A percentile compares a stretch with the other conserved stretches of the same genome.
These are phyloP conservation scores for Pythium scleroteichum DNA, from an alignment of 352 stramenopile genomes.

Conservation along the genomic window DNA sequence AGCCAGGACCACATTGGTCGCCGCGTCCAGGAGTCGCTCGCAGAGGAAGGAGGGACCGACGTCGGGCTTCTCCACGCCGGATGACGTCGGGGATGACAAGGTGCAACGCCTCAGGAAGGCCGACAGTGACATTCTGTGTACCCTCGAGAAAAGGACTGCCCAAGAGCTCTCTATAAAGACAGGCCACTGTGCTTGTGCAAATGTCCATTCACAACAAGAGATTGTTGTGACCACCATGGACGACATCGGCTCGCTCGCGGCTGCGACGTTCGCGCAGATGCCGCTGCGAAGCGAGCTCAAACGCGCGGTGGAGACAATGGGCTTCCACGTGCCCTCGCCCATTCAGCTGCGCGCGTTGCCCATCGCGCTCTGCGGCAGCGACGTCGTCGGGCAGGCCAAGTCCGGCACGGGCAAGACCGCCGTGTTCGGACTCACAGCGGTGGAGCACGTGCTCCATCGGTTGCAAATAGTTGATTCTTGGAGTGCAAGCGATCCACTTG, in stretches of 20 bases:
- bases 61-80: not conserved
- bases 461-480: slow-evolving; percentile 15
- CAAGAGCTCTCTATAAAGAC: not conserved
- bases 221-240: not conserved
- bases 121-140: slow-evolving; percentile 24
- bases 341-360: slow-evolving; percentile 73
- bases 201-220: no score
- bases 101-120: slow-evolving; percentile 24
- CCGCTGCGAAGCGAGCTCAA: slow-evolving; percentile 58
- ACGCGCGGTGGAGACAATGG: slow-evolving; percentile 48
- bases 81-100: slow-evolving; percentile 7
- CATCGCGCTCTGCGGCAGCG: slow-evolving; percentile 75
- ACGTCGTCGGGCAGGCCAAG: slow-evolving; percentile 82
- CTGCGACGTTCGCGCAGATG: slow-evolving; percentile 56
- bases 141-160: slow-evolving; percentile 5
- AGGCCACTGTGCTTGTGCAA: not conserved
- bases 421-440: slow-evolving; percentile 64
- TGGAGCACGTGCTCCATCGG: slow-evolving; percentile 60
- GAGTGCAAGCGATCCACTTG: slow-evolving; percentile 32
- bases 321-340: slow-evolving; percentile 58
- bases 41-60: no score
- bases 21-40: not conserved
- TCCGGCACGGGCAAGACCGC: slow-evolving; percentile 83
- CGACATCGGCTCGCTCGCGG: slow-evolving; percentile 1
- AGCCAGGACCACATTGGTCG: slow-evolving; percentile 46